A percentile compares a stretch with the other conserved stretches of the same genome.
phyloP scores from a whole-genome alignment of 2,329 filamentous ascomycete genomes.

The Pseudogymnoascus sp. region DNA sequence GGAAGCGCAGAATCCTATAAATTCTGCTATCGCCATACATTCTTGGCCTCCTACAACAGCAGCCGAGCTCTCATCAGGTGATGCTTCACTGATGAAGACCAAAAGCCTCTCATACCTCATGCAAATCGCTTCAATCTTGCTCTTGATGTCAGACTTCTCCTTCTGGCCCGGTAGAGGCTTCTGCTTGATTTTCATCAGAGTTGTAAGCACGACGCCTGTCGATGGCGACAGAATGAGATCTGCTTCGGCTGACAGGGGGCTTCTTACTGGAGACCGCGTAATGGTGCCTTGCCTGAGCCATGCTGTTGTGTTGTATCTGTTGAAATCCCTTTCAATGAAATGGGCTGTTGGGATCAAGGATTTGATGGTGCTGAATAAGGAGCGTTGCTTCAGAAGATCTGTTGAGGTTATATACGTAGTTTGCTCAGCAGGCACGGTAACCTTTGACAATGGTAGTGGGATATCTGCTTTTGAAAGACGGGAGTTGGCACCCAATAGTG shows the following conservation, averaged over 20 bases:
- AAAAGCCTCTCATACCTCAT: constrained; percentile 58
- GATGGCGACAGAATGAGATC: constrained; percentile 65
- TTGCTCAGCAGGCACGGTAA: constrained; percentile 17
- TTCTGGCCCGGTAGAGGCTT: constrained; percentile 56
- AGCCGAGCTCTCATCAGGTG: constrained; percentile 34
- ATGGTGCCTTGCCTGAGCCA: constrained; percentile 29
- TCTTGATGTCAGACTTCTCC: constrained; percentile 38
- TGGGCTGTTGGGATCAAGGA: constrained; percentile 39
- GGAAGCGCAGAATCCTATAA: constrained; percentile 26
- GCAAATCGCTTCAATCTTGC: constrained; percentile 40
- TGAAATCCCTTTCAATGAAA: constrained; percentile 55
- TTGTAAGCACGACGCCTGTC: constrained; percentile 62
- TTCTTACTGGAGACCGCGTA: constrained; percentile 30
- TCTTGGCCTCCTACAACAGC: constrained; percentile 19
- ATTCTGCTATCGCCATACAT: constrained; percentile 21
- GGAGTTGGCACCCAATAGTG: too few relatives aligned
- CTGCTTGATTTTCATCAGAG: constrained; percentile 64
- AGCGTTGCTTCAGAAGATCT: constrained; percentile 35
- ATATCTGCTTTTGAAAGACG: background rate
- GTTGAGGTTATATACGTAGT: constrained; percentile 45
- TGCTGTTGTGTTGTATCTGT: constrained; percentile 28
- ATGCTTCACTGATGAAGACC: constrained; percentile 56
- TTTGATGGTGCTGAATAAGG: constrained; percentile 43
- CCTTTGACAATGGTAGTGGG: constrained; percentile 17
- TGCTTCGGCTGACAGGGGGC: constrained; percentile 47